A percentile compares a stretch with the other conserved stretches of the same genome.
phyloP scores from a whole-genome alignment of 768 basidiomycete species.

The Infundibulicybe gibba region DNA sequence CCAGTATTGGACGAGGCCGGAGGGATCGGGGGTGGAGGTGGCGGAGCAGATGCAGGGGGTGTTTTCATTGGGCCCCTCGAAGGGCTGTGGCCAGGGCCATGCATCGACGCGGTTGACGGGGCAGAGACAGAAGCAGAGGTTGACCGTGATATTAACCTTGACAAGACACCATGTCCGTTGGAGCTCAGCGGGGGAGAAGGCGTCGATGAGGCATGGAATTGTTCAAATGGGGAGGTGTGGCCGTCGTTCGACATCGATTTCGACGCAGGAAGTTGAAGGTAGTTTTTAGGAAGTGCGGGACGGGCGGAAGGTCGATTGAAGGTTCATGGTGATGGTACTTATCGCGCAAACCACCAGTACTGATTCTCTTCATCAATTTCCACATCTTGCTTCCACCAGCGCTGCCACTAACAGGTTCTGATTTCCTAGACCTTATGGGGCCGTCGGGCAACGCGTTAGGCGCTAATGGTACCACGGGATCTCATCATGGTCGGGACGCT shows the following conservation, averaged over 20 bases:
- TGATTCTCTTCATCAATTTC: conserved; percentile 71
- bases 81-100: not conserved
- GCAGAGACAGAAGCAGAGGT: not conserved
- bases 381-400: conserved; percentile 48
- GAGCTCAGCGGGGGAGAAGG: conserved; percentile 2
- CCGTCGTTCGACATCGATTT: conserved; percentile 1
- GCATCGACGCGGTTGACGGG: not conserved
- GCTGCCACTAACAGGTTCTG: not conserved
- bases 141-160: not conserved
- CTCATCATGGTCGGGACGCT: conserved; percentile 13
- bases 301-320: conserved; percentile 40
- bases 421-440: conserved; percentile 1
- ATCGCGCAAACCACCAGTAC: conserved; percentile 59
- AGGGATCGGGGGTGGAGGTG: not conserved
- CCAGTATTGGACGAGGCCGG: conserved; percentile 1
- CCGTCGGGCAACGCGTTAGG: not conserved
- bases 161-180: not conserved
- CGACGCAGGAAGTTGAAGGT: conserved; percentile 2
- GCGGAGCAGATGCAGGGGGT: conserved; percentile 1
- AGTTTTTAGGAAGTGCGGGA: conserved; percentile 57
- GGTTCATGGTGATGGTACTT: conserved; percentile 30
- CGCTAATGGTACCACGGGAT: not conserved
- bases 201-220: not conserved
- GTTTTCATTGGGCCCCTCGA: not conserved
- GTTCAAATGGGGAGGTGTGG: conserved; percentile 17